A percentile compares a stretch with the other conserved stretches of the same genome.
These are phyloP conservation scores for Tolypocladium ophioglossoides DNA, from an alignment of 2,329 filamentous ascomycete species.

Conservation along the genomic window DNA sequence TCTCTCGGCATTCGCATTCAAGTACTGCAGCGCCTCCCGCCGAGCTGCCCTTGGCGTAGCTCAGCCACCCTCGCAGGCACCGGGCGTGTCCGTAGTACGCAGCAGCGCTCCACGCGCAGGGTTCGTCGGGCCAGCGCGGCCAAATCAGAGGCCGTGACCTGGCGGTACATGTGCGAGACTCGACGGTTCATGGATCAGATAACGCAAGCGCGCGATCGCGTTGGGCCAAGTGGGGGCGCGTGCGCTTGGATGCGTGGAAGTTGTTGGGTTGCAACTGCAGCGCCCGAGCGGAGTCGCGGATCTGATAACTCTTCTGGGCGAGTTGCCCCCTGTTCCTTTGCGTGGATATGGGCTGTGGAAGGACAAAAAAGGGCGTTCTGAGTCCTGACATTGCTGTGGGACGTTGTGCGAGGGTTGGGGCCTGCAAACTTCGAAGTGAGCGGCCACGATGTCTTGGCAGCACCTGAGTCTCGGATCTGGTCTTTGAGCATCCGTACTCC, in stretches of 20 bases:
- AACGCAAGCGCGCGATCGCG: background rate
- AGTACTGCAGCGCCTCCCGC: background rate
- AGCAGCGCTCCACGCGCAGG: background rate
- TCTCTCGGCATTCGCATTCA: background rate
- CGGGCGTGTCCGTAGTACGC: background rate
- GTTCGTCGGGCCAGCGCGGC: background rate
- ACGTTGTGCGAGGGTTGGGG: background rate
- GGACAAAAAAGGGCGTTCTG: too few relatives aligned
- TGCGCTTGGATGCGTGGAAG: too few relatives aligned
- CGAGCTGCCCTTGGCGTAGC: background rate
- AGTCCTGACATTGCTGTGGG: background rate
- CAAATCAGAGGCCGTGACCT: background rate
- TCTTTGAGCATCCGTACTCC: too few relatives aligned
- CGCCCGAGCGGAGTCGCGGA: background rate
- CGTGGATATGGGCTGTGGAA: too few relatives aligned
- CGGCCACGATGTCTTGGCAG: background rate
- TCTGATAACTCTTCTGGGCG: background rate
- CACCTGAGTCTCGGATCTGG: too few relatives aligned
- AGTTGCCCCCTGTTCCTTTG: background rate
- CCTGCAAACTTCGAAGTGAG: background rate
- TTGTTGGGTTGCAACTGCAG: too few relatives aligned
- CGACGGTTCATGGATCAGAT: constrained; percentile 1
- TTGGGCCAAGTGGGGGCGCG: background rate
- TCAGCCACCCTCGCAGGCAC: background rate
- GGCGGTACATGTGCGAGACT: background rate